Base-by-base conservation (phyloP, 495 filamentous ascomycete genomes). In the Astrocystis sublimbata region DNA sequence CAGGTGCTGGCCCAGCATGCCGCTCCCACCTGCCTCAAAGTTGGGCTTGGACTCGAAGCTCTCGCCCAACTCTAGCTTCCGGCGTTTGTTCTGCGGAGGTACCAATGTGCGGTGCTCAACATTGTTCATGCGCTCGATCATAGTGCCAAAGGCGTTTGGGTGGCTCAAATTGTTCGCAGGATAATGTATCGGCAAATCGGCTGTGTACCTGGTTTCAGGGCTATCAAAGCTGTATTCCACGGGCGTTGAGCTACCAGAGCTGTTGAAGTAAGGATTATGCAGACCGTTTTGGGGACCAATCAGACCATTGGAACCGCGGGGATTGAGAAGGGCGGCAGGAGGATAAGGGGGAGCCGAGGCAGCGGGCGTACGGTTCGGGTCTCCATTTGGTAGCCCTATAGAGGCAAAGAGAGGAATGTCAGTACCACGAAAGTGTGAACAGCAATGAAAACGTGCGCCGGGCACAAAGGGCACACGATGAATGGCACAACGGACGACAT, bases 101-200 rank as follows among this genome's bases (percentile, higher is more conserved):
- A 80, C 77, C 30, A 80, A 78, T 28, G 75, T 75, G 2, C 92
- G 87, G 13, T 86, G 76, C 58, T 87, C 82, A 17, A 93, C 87
- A 55, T 86, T 86, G 67, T 93, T 89, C 66, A 92, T 74, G 31
- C 83, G 78, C 69, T 93, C 91, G 60, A 94, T 78, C 70, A 81
- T 77, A 21, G 70, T 55, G 19, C 71, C 72, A 61, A 82, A 79
- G 33, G 79, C 79, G 60, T 65, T 70, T 28, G 65, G 61, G 47
- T 63, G 52, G 28, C 6, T 60, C 36, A 12, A 1, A 3, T 30
- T 24, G 13, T 31, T 56, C 17, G 51, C 51, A 46, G 45, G 35
- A 24, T 24, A 62, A 45, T 63, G 61, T 51, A 38, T 36, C n/a
- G 35, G 30, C 62, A 31, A 50, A 41, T 6, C 58, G n/a, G n/a